Base-by-base conservation (phyloP, 2,329 filamentous ascomycete genomes). In the Lecanosticta acicola region DNA sequence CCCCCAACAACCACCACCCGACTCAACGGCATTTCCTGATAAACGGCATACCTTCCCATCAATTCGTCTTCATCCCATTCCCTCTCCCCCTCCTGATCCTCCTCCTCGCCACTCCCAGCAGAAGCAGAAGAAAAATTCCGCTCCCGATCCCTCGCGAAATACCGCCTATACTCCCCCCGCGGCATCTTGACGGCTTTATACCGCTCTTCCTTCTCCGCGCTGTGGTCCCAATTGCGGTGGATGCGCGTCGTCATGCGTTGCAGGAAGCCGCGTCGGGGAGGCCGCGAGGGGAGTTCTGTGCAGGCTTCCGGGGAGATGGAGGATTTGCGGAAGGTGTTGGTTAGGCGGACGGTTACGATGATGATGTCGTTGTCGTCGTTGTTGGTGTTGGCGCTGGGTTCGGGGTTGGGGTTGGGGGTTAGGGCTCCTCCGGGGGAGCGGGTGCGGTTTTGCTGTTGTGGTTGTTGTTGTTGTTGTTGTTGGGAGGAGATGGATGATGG, bases 141-240 rank as follows among this genome's bases (percentile, higher is more conserved):
- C 4, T 55, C 34, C 18, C 41, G 33, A 39, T 63, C 59, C 19
- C 52, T 51, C 16, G 45, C 50, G 38, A 60, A 60, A 17, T 54
- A 51, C 9, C 50, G 48, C 33, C 56, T 54, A 19, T 63, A 63
- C 11, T 61, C 61, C 9, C 51, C 40, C 11, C 61, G 44, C 17
- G 61, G 58, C 60, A 64, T 62, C 48, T 61, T 59, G 41, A 64
- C 44, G 2, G 56, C 53, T 39, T 57, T 60, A 44, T 57, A 60
- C 29, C 52, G 39, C 36, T 55, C 43, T n/a, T 54, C 51, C 37
- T 58, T 57, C 14, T 43, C 36, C 0, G 49, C 47, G 13, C 36
- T 44, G 19, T 49, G 46, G 34, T 54, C 49, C 11, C 48, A 39
- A 24, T 42, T 34, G 4, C 39, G 36, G 11, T 43, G 35, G 7